These are phyloP conservation scores for Ajuga reptans DNA, from an alignment of 305 asterid genomes.

Conservation along the genomic window DNA sequence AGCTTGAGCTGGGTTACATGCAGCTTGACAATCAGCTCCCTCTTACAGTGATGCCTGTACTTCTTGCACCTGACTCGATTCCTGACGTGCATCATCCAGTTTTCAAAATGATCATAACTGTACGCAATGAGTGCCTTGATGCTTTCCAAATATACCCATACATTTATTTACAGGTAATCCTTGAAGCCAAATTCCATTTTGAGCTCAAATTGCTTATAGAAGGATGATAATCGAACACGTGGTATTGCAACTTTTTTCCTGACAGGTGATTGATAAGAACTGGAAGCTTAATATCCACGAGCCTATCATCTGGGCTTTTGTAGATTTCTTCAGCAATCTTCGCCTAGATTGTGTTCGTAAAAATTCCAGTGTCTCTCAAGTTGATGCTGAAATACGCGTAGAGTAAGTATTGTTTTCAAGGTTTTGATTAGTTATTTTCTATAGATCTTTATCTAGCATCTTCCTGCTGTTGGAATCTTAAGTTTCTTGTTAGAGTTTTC, in stretches of 20 bases:
- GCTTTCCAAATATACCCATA: slow-evolving; percentile 90
- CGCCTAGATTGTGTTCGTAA: slow-evolving; percentile 71
- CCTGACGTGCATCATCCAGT: slow-evolving; percentile 80
- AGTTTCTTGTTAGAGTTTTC: neutral
- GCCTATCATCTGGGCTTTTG: slow-evolving; percentile 92
- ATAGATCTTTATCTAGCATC: neutral
- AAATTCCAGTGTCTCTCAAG: slow-evolving; percentile 72
- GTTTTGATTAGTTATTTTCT: neutral
- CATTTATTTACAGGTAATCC: slow-evolving; percentile 66
- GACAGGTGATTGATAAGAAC: slow-evolving; percentile 66
- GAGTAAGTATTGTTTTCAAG: slow-evolving; percentile 47
- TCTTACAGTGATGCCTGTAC: slow-evolving; percentile 82
- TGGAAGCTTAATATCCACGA: slow-evolving; percentile 94
- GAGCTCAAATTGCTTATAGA: neutral
- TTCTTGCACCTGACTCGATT: slow-evolving; percentile 80
- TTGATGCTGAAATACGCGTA: slow-evolving; percentile 92
- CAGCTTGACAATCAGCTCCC: slow-evolving; percentile 98
- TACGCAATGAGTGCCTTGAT: slow-evolving; percentile 61
- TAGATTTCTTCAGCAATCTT: slow-evolving; percentile 74
- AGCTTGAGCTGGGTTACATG: slow-evolving; percentile 75
- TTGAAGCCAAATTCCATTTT: slow-evolving; percentile 4
- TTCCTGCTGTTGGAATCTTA: slow-evolving; percentile 4
- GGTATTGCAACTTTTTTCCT: slow-evolving; percentile 21
- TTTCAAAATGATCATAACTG: slow-evolving; percentile 83
- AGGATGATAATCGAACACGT: slow-evolving; percentile 7